These are phyloP conservation scores for Scutellaria minor DNA, from an alignment of 257 asterid species.

Conservation along the genomic window DNA sequence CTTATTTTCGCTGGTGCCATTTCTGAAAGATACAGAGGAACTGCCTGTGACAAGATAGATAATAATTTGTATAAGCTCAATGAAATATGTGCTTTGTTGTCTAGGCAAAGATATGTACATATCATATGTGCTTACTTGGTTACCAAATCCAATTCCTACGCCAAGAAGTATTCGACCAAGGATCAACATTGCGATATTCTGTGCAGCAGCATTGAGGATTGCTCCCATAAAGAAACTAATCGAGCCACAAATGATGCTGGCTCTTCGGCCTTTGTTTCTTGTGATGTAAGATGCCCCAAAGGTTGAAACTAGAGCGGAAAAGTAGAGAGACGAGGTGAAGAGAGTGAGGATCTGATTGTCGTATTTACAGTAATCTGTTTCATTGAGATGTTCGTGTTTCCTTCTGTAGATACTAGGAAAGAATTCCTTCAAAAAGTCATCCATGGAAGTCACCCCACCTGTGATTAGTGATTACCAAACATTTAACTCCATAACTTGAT, in stretches of 20 bases:
- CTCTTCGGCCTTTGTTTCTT: conserved; percentile 62
- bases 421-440: conserved; percentile 68
- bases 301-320: conserved; percentile 70
- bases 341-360: conserved; percentile 79
- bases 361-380: conserved; percentile 80
- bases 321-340: conserved; percentile 80
- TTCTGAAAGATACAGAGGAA: conserved; percentile 79
- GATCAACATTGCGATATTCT: conserved; percentile 63
- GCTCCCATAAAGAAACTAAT: conserved; percentile 72
- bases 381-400: conserved; percentile 51
- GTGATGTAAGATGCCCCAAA: conserved; percentile 71
- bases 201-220: conserved; percentile 61
- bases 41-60: conserved; percentile 52
- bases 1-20: conserved; percentile 82
- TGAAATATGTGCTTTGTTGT: neutral
- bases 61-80: neutral
- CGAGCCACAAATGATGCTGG: conserved; percentile 70
- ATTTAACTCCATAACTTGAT: neutral
- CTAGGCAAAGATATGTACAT: neutral
- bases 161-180: conserved; percentile 78
- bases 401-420: conserved; percentile 66
- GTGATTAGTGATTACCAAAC: neutral
- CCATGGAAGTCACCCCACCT: conserved; percentile 94
- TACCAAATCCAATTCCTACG: conserved; percentile 85
- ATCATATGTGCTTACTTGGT: conserved; percentile 58